phyloP scores from a whole-genome alignment of 306 rosid species.

The Canavalia gladiata region DNA sequence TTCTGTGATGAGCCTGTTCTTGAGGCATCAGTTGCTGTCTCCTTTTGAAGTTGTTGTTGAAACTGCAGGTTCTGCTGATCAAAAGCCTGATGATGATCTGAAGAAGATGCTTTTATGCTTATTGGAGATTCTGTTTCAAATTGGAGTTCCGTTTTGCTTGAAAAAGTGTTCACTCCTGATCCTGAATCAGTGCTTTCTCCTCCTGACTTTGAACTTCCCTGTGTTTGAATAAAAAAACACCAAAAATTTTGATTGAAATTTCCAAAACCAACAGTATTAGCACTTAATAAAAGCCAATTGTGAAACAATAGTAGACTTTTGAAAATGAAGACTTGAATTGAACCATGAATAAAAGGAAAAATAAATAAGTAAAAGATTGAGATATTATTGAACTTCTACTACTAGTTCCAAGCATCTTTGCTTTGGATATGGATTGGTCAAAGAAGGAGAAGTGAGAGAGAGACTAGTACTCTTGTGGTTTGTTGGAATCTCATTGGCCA shows the following conservation, averaged over 20 bases:
- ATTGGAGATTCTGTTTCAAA: constrained; percentile 85
- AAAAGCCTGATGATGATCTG: constrained; percentile 61
- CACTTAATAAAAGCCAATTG: background rate
- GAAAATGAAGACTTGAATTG: constrained; percentile 42
- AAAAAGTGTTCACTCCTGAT: constrained; percentile 71
- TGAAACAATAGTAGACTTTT: constrained; percentile 4
- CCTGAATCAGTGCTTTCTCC: constrained; percentile 93
- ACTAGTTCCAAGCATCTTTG: constrained; percentile 39
- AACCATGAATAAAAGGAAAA: background rate
- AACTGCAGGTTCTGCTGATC: constrained; percentile 56
- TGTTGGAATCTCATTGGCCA: constrained; percentile 97
- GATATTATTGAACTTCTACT: constrained; percentile 21
- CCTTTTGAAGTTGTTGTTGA: constrained; percentile 53
- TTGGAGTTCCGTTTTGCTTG: constrained; percentile 69
- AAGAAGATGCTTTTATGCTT: constrained; percentile 71
- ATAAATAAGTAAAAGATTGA: background rate
- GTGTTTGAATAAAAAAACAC: constrained; percentile 21
- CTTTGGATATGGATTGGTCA: constrained; percentile 54
- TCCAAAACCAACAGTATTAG: constrained; percentile 4
- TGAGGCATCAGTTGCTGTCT: constrained; percentile 60
- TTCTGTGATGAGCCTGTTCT: constrained; percentile 62
- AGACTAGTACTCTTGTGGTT: constrained; percentile 63
- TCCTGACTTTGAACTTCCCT: constrained; percentile 88
- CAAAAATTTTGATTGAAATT: constrained; percentile 34
- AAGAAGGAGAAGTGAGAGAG: constrained; percentile 51